Base-by-base conservation (phyloP, 2,329 filamentous ascomycete species). In the Apiospora kogelbergensis region DNA sequence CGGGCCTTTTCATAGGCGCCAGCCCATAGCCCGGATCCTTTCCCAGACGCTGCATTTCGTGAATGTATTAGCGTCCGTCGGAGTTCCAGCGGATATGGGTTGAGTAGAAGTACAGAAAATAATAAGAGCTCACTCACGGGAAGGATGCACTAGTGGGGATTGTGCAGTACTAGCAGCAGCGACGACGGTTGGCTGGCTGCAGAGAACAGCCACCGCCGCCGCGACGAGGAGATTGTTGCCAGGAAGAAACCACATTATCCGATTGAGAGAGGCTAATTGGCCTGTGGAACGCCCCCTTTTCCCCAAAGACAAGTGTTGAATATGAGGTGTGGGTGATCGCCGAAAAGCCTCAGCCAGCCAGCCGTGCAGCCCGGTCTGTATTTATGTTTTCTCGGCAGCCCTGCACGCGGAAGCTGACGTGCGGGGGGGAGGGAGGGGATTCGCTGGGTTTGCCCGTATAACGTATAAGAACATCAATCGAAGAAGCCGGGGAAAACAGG, bases 1-100 rank as follows among this genome's bases (percentile, higher is more conserved):
- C 84, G 81, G 1, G 90, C 90, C 71, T 85, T 88, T 57, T 79
- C 78, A 74, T 91, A 91, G 53, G 89, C 88, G 33, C 82, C 80
- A 9, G 82, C 81, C 90, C 90, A 92, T 37, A 68, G 69, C 1
- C 80, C 82, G 2, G 71, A 66, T 6, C 79, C 79, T 65, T 76
- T 76, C 4, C 77, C 77, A 6, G 71, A 42, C 2, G 80, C 80
- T 82, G 45, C 26, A 41, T 40, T 9, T 22, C 70, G 63, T 70
- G 4, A 33, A 33, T 3, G 33, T 33, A 65, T 41, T 13, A 41
- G 40, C 40, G 11, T 41, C 2, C 40, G 11, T 41, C 7, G 11
- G 6, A 2, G 2, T 33, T 33, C 33, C 4, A 41, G 11, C 11
- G 11, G 2, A 10, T 2, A 41, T 37, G 2, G 37, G 11, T 33